These are phyloP conservation scores for Solanum medicagineum DNA, from an alignment of 257 asterid species.

Conservation along the genomic window DNA sequence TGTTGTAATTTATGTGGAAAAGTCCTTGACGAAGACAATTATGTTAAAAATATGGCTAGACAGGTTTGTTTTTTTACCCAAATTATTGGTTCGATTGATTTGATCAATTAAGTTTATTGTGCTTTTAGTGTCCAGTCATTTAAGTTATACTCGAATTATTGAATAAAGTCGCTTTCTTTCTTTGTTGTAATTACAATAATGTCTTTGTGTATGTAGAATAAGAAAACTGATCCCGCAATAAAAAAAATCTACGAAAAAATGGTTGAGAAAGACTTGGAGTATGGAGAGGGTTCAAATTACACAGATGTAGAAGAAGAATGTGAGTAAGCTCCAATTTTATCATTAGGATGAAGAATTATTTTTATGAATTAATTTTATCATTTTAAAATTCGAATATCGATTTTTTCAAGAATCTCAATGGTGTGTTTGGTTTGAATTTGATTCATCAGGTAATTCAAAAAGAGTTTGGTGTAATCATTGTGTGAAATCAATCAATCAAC, in stretches of 20 bases:
- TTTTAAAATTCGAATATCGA: accelerated
- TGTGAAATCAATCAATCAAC: neutral
- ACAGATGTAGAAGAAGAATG: neutral
- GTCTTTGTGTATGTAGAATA: neutral
- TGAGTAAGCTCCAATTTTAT: neutral
- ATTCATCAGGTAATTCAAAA: neutral
- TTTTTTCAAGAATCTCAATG: neutral
- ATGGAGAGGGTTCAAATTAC: neutral
- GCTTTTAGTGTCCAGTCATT: neutral
- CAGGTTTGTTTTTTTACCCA: neutral
- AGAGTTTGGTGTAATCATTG: neutral
- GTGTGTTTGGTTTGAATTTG: neutral
- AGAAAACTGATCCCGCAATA: neutral
- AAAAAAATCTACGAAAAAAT: neutral
- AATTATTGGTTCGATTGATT: neutral
- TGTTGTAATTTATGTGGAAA: neutral
- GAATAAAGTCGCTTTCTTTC: neutral
- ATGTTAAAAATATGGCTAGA: neutral
- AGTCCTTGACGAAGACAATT: neutral
- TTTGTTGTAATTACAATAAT: neutral
- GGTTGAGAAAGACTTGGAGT: neutral
- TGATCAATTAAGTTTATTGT: too few relatives aligned
- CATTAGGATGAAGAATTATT: neutral
- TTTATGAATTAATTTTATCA: neutral
- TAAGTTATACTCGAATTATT: too few relatives aligned